These are phyloP conservation scores for Incumbomyces lentus DNA, from an alignment of 2,329 filamentous ascomycete species.

Conservation along the genomic window DNA sequence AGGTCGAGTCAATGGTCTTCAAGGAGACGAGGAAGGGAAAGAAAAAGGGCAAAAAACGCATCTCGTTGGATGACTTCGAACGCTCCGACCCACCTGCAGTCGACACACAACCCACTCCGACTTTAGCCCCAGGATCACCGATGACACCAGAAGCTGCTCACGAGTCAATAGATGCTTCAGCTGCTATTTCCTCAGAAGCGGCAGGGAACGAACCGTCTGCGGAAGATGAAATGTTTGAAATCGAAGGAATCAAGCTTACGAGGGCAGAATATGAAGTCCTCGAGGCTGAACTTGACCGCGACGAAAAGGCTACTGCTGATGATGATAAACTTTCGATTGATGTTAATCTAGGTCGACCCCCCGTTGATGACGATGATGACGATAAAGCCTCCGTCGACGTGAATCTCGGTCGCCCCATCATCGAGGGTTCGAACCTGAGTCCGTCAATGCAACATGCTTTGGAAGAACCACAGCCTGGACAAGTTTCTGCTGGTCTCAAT, in stretches of 20 bases:
- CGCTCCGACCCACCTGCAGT: not conserved
- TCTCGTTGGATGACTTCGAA: not conserved
- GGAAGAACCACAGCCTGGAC: not conserved
- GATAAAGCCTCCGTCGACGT: not conserved
- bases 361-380: not conserved
- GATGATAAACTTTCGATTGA: constrained; percentile 5
- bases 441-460: not conserved
- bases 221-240: constrained; percentile 1
- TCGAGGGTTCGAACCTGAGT: not conserved
- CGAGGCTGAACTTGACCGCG: not conserved
- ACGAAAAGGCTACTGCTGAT: not conserved
- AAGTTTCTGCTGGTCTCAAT: not conserved
- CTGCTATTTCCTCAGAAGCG: no score
- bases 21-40: constrained; percentile 8
- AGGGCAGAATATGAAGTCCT: not conserved
- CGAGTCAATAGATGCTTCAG: no score
- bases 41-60: constrained; percentile 7
- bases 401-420: not conserved
- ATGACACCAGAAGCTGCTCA: no score
- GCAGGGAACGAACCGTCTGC: no score
- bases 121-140: no score
- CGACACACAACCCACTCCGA: not conserved
- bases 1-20: not conserved
- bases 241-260: not conserved
- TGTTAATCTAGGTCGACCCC: constrained; percentile 2